phyloP scores from a whole-genome alignment of 352 stramenopile species.

The Globisporangium canariense region DNA sequence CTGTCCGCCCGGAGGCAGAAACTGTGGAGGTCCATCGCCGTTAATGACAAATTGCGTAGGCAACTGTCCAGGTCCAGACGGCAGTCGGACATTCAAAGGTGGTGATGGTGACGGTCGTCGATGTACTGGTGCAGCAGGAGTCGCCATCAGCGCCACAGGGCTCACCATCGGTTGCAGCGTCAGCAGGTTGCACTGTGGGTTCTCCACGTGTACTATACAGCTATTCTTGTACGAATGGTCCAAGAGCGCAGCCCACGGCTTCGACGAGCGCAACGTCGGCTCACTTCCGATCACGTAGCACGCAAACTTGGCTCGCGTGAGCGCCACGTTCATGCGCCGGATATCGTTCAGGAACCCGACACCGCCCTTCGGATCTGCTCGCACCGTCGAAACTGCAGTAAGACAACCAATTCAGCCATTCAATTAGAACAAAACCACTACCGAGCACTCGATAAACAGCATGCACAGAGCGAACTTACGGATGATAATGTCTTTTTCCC shows the following conservation, averaged over 20 bases:
- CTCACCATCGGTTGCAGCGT: constrained; percentile 59
- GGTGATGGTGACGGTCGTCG: constrained; percentile 8
- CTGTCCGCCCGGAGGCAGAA: constrained; percentile 13
- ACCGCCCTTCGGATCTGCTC: constrained; percentile 72
- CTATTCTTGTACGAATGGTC: constrained; percentile 59
- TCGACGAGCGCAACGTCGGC: constrained; percentile 75
- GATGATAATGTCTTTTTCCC: constrained; percentile 91
- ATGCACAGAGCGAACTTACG: constrained; percentile 33
- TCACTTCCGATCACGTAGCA: constrained; percentile 89
- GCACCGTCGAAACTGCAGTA: constrained; percentile 78
- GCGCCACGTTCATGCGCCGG: constrained; percentile 86
- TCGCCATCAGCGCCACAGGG: constrained; percentile 18
- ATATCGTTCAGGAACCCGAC: constrained; percentile 89
- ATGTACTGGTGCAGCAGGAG: constrained; percentile 9
- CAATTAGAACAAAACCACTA: background rate
- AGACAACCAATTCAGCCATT: background rate
- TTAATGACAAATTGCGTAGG: constrained; percentile 10
- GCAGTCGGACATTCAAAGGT: constrained; percentile 11
- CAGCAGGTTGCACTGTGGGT: constrained; percentile 71
- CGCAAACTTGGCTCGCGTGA: constrained; percentile 86
- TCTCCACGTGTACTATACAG: constrained; percentile 85
- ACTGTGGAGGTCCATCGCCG: constrained; percentile 6
- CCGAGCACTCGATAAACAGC: background rate
- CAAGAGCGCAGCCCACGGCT: constrained; percentile 75
- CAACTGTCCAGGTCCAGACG: constrained; percentile 1